Conservation (phyloP, 2,329 filamentous ascomycete species). For the Colletotrichum simmondsii region DNA sequence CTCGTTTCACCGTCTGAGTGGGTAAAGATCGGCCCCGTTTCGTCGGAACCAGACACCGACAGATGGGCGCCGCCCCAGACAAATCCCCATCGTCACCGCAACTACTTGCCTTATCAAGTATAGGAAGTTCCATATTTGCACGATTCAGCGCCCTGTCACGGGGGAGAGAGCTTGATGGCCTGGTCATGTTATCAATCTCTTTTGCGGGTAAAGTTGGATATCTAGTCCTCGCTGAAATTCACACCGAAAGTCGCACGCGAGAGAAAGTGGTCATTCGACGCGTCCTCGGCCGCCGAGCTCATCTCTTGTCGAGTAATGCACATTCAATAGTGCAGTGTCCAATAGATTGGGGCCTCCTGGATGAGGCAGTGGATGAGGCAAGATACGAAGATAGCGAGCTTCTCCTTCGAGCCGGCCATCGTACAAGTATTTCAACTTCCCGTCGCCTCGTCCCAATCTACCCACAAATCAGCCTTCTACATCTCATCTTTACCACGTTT, state of each 20-base stretch:
- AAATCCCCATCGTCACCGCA: not conserved
- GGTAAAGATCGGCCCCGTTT: not conserved
- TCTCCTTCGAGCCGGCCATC: not conserved
- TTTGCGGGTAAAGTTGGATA: not conserved
- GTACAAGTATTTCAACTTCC: not conserved
- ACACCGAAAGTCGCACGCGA: not conserved
- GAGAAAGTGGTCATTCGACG: not conserved
- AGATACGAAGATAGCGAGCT: not conserved
- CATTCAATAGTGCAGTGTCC: not conserved
- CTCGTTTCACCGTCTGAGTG: not conserved
- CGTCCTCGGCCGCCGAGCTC: not conserved
- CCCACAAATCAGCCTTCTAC: not conserved
- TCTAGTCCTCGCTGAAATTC: no score
- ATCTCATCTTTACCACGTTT: not conserved
- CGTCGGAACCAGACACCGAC: not conserved
- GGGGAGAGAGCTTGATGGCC: not conserved
- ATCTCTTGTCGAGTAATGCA: not conserved
- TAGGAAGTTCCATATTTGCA: not conserved
- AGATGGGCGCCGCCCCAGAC: not conserved
- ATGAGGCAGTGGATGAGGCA: not conserved
- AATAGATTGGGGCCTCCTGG: not conserved
- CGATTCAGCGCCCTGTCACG: not conserved
- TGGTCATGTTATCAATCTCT: not conserved
- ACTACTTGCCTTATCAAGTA: not conserved
- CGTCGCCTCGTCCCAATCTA: not conserved